A percentile compares a stretch with the other conserved stretches of the same genome.
phyloP scores from a whole-genome alignment of 2,329 filamentous ascomycete genomes.

The Aureobasidium uvarum region DNA sequence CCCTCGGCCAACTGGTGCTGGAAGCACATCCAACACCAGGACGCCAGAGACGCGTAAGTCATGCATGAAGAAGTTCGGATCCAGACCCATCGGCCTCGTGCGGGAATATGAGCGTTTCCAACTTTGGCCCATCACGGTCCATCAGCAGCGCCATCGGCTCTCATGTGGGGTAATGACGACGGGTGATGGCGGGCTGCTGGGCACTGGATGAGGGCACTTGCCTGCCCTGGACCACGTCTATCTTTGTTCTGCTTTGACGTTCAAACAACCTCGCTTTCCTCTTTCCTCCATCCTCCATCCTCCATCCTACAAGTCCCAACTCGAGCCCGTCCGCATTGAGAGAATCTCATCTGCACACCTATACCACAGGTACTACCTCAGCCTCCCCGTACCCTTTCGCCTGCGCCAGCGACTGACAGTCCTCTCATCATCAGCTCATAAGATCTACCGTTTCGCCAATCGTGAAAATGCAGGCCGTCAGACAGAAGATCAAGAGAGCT shows the following conservation, averaged over 20 bases:
- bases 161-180: conserved; percentile 20
- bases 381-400: conserved; percentile 3
- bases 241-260: conserved; percentile 18
- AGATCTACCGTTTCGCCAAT: conserved; percentile 24
- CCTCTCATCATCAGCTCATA: not conserved
- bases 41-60: not conserved
- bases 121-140: conserved; percentile 12
- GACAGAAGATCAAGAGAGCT: conserved; percentile 41
- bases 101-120: conserved; percentile 13
- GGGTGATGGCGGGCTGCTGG: conserved; percentile 7
- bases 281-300: not conserved
- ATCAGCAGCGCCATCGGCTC: conserved; percentile 19
- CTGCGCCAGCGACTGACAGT: not conserved
- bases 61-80: not conserved
- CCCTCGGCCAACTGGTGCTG: not conserved
- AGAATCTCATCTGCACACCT: not conserved
- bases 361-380: conserved; percentile 16
- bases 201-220: conserved; percentile 19
- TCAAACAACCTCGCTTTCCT: not conserved
- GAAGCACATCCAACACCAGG: not conserved
- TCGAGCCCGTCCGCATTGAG: not conserved
- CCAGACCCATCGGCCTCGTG: conserved; percentile 1
- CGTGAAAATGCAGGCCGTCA: conserved; percentile 39
- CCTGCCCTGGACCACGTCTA: conserved; percentile 14
- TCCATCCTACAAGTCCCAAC: not conserved